Conservation (phyloP, 1,139 yeast genomes). For the Taphrina pruni region DNA sequence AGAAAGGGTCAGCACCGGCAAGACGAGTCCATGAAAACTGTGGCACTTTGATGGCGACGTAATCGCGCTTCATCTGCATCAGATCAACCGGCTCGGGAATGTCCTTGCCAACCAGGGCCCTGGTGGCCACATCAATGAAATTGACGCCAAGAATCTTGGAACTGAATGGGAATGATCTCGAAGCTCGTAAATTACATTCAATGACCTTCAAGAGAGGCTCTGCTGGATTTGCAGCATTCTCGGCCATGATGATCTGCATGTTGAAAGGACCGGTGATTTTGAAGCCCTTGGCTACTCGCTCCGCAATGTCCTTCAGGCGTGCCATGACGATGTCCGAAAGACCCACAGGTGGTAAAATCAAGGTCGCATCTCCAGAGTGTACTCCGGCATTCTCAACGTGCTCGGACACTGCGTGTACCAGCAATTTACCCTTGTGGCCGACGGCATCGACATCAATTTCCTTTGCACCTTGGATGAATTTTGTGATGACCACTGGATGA, state of each 20-base stretch:
- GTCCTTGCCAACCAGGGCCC: constrained; percentile 76
- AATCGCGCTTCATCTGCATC: constrained; percentile 64
- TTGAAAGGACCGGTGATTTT: constrained; percentile 97
- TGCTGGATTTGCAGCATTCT: constrained; percentile 51
- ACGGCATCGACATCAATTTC: constrained; percentile 98
- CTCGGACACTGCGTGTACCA: constrained; percentile 95
- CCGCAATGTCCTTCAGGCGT: constrained; percentile 79
- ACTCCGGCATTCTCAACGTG: constrained; percentile 99
- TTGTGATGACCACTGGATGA: constrained; percentile 96
- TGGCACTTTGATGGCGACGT: constrained; percentile 96
- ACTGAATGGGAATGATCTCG: constrained; percentile 98
- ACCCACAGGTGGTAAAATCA: constrained; percentile 87
- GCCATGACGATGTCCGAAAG: constrained; percentile 64
- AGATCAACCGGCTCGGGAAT: constrained; percentile 73
- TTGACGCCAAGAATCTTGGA: constrained; percentile 93
- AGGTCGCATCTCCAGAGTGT: constrained; percentile 98
- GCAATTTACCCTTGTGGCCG: constrained; percentile 82
- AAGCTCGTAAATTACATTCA: constrained; percentile 98
- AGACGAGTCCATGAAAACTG: constrained; percentile 97
- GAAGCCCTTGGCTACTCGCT: constrained; percentile 92
- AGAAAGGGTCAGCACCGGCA: constrained; percentile 98
- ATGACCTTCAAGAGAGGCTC: constrained; percentile 79
- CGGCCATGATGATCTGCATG: constrained; percentile 91
- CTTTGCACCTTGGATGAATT: constrained; percentile 92
- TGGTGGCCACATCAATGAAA: constrained; percentile 92